Evolutionary conservation across 2,329 filamentous ascomycete genomes (phyloP), one percentile per base, ranked within the genome.

Genomic region (Stagonosporopsis chrysanthemi): DNA sequence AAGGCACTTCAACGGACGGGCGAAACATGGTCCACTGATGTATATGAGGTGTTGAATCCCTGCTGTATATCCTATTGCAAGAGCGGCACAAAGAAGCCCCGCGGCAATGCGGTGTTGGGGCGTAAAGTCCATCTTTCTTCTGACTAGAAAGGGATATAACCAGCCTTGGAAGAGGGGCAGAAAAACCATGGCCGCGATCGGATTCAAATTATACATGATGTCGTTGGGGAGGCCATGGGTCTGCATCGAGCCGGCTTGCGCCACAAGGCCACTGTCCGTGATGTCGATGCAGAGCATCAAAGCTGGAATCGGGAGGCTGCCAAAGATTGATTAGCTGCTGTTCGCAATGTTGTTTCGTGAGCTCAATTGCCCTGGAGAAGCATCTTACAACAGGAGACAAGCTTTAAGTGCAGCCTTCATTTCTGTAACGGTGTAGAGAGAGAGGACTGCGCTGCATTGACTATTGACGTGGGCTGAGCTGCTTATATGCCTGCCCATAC

Each of bases 141-240:
- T 36, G 26, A 46, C 47, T 15, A 65, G 55, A n/a, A 28, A 28
- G 26, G 26, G 26, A 28, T 28, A 28, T 11, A 28, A 28, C 26
- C 26, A 28, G 26, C 26, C 26, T 28, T 28, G 26, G 9, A 28
- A 28, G 26, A 28, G 4, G 6, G 26, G 26, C 26, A 28, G 26
- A 57, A 91, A 84, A 69, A 92, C 84, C 66, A 92, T 84, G 60
- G 92, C 84, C 19, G 88, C 85, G 63, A 92, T 85, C 4, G 90
- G 88, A 74, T 91, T 87, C 35, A 92, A 80, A 76, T 91, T 91
- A 73, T 87, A 84, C 69, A 92, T 84, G 53, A 92, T 79, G 69
- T 92, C 89, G 79, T 92, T 92, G 67, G 89, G 90, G 2, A 90
- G 83, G 23, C 88, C 88, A 68, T 88, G 80, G 5, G 62, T 64